A percentile compares a stretch with the other conserved stretches of the same genome.
Conservation (phyloP, 495 filamentous ascomycete genomes). For the Podospora tetraspora region DNA sequence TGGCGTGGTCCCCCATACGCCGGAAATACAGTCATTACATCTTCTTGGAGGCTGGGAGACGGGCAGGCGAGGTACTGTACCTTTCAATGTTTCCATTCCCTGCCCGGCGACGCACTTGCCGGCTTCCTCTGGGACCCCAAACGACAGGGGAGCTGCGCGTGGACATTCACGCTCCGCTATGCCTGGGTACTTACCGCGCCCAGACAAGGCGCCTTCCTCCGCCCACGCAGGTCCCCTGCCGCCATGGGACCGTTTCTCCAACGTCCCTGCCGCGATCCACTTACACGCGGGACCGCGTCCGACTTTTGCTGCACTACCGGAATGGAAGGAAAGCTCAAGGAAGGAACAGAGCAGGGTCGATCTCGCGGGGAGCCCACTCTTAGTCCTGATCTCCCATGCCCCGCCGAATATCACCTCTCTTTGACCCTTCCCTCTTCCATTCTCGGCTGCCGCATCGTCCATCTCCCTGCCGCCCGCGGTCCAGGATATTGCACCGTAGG, state of each 20-base stretch:
- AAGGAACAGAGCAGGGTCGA: slow-evolving; percentile 3
- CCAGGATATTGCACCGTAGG: slow-evolving; percentile 6
- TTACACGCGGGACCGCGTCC: slow-evolving; percentile 17
- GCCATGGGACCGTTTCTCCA: slow-evolving; percentile 6
- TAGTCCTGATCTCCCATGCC: slow-evolving; percentile 12
- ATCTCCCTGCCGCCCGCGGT: slow-evolving; percentile 16
- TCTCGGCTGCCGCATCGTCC: slow-evolving; percentile 25
- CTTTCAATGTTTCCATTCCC: neutral
- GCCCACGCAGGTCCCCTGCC: neutral
- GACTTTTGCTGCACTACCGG: slow-evolving; percentile 1
- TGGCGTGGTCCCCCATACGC: too few species aligned
- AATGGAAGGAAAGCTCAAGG: neutral
- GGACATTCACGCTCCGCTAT: neutral
- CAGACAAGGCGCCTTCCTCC: neutral
- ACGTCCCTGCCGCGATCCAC: slow-evolving; percentile 14
- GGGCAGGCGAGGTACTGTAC: neutral
- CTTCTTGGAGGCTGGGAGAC: neutral
- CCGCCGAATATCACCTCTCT: slow-evolving; percentile 22
- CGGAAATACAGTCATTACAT: neutral
- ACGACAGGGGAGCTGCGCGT: neutral
- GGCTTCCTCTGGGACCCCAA: neutral
- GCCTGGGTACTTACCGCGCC: neutral
- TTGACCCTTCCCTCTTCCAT: too few species aligned
- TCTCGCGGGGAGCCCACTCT: slow-evolving; percentile 12
- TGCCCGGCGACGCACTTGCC: neutral